Conservation (phyloP, 805 yeast species). For the Metschnikowia kunwiensis region DNA sequence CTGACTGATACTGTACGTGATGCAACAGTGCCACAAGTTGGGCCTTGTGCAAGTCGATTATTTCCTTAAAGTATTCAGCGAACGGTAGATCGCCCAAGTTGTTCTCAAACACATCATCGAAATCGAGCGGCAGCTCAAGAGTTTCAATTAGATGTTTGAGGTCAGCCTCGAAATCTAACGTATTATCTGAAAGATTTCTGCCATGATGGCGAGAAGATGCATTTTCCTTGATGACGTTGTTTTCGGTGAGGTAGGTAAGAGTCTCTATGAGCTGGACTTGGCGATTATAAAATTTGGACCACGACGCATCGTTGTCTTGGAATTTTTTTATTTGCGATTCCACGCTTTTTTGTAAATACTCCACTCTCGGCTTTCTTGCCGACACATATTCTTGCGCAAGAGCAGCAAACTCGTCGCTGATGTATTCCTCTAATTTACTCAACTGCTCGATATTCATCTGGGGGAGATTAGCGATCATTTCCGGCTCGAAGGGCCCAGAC, state of each 20-base stretch:
- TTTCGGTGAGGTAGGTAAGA: constrained; percentile 33
- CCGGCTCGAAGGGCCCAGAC: constrained; percentile 16
- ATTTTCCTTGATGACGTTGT: constrained; percentile 19
- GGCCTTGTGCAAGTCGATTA: constrained; percentile 21
- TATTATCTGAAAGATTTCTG: background rate
- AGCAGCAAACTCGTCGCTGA: constrained; percentile 24
- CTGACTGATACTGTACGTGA: constrained; percentile 31
- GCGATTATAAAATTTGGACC: constrained; percentile 31
- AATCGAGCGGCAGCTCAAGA: constrained; percentile 33
- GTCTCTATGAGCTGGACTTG: constrained; percentile 35
- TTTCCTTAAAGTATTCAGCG: constrained; percentile 21
- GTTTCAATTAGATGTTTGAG: constrained; percentile 27
- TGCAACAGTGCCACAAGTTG: constrained; percentile 25
- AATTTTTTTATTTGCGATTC: constrained; percentile 25
- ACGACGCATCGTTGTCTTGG: constrained; percentile 29
- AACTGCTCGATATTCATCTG: constrained; percentile 25
- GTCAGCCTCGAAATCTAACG: constrained; percentile 30
- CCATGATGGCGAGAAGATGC: constrained; percentile 1
- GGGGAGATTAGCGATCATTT: constrained; percentile 18
- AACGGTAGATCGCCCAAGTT: constrained; percentile 22
- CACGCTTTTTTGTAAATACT: constrained; percentile 24
- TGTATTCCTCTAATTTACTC: constrained; percentile 19
- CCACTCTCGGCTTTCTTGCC: constrained; percentile 29
- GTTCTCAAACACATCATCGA: constrained; percentile 27
- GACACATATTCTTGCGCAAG: constrained; percentile 25